phyloP scores from a whole-genome alignment of 2,329 filamentous ascomycete species.

The Colletotrichum tabaci region DNA sequence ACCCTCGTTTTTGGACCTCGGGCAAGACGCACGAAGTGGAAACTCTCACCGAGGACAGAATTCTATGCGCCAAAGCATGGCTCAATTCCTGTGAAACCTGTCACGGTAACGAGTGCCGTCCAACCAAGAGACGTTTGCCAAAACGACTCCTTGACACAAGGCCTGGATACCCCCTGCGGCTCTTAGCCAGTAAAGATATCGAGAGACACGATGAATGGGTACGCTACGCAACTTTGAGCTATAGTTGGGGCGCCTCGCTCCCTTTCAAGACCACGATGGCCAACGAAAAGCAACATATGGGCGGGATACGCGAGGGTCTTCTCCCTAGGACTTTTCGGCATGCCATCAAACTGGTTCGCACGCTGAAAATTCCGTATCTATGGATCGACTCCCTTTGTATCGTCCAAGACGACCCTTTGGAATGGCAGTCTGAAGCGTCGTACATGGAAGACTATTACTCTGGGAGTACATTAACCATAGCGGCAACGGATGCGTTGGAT shows the following conservation, averaged over 20 bases:
- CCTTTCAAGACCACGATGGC: not conserved
- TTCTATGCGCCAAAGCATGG: not conserved
- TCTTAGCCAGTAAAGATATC: not conserved
- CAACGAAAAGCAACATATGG: accelerated
- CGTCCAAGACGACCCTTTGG: slow-evolving; percentile 15
- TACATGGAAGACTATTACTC: slow-evolving; percentile 8
- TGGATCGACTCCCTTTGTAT: slow-evolving; percentile 17
- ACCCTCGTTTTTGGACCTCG: slow-evolving; percentile 13
- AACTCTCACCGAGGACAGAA: slow-evolving; percentile 3
- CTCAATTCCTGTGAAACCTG: not conserved
- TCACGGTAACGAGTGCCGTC: not conserved
- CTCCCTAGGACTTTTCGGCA: slow-evolving; percentile 18
- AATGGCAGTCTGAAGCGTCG: slow-evolving; percentile 23
- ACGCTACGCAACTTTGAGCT: slow-evolving; percentile 10
- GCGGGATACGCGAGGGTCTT: not conserved
- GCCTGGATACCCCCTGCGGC: not conserved
- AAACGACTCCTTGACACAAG: not conserved
- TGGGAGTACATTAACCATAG: not conserved
- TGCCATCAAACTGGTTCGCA: not conserved
- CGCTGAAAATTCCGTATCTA: not conserved
- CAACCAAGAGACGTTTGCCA: not conserved
- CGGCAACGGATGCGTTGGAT: not conserved
- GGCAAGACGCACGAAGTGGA: not conserved
- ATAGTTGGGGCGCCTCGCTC: slow-evolving; percentile 5
- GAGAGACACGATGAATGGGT: not conserved